Base-by-base conservation (phyloP, 2,329 filamentous ascomycete species). In the Fusarium irregulare region DNA sequence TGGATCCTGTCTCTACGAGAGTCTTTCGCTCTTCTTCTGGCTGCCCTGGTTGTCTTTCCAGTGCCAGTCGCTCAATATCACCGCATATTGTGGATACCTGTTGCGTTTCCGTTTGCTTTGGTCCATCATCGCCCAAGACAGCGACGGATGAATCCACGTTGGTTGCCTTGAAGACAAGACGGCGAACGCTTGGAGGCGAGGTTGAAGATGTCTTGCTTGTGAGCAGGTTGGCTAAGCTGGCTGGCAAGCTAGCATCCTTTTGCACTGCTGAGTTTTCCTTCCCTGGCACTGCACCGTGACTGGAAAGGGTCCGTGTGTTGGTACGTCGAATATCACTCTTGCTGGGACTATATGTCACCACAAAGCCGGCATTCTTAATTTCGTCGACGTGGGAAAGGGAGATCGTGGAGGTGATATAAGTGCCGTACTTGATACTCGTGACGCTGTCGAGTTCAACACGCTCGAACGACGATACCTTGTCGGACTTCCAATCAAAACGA, bases 381-480 rank as follows among this genome's bases (percentile, higher is more conserved):
- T 93, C 91, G 70, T 98, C 92, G 70, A 89, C 88, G 76, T 97
- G 93, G 1, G 89, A 85, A 3, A 90, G 83, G 2, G 93, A 93
- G 7, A 98, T 86, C 0, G 93, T 96, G 4, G 92, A 95, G 1
- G 94, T 97, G 75, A 99, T 92, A 76, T 98, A 99, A 0, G 93
- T 91, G 21, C 96, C 96, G 64, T 91, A 88, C 76, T 90, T 90
- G 73, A 99, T 88, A 25, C 86, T 85, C 3, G 87, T 86, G 37
- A 99, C 83, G 60, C 93, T 92, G 21, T 87, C 85, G 10, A 98
- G 85, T 61, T 92, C 90, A 16, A 98, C 89, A 10, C 94, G 87
- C 80, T 98, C 94, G 78, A 98, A 98, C 0, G 92, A 94, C 14
- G 92, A 91, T 3, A 99, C 93, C 78, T 98, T 98, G 81, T 98